Conservation (phyloP, 1,284 basidiomycete genomes). For the Mycosarcoma mackinlayi region DNA sequence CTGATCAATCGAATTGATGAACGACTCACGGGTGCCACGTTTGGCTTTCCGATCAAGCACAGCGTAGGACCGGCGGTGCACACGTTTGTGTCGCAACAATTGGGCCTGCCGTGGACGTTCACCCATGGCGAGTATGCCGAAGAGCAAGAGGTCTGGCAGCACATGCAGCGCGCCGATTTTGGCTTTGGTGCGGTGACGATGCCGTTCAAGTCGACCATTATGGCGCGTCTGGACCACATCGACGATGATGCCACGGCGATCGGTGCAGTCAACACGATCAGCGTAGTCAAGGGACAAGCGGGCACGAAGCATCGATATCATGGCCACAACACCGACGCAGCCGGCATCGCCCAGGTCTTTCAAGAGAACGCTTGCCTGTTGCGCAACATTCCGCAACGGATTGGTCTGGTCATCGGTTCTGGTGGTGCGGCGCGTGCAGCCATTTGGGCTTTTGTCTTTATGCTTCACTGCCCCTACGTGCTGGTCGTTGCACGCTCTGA, state of each 20-base stretch:
- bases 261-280: conserved; percentile 15
- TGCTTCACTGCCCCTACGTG: conserved; percentile 6
- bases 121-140: conserved; percentile 14
- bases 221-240: conserved; percentile 7
- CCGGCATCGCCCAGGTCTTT: conserved; percentile 13
- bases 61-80: conserved; percentile 14
- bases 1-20: conserved; percentile 10
- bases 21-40: conserved; percentile 8
- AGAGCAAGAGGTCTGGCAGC: conserved; percentile 9
- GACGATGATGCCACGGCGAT: conserved; percentile 8
- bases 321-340: conserved; percentile 14
- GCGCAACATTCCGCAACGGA: conserved; percentile 5
- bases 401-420: conserved; percentile 11
- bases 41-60: conserved; percentile 16
- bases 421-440: conserved; percentile 14
- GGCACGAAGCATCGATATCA: conserved; percentile 3
- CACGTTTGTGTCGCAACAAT: conserved; percentile 6
- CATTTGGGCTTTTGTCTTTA: conserved; percentile 11
- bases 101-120: conserved; percentile 9
- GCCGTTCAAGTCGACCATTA: conserved; percentile 14
- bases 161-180: conserved; percentile 7
- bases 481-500: conserved; percentile 10
- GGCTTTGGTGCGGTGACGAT: conserved; percentile 11
- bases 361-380: background rate
- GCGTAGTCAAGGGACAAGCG: conserved; percentile 4